phyloP scores from a whole-genome alignment of 768 basidiomycete genomes.

The Suillus subaureus region DNA sequence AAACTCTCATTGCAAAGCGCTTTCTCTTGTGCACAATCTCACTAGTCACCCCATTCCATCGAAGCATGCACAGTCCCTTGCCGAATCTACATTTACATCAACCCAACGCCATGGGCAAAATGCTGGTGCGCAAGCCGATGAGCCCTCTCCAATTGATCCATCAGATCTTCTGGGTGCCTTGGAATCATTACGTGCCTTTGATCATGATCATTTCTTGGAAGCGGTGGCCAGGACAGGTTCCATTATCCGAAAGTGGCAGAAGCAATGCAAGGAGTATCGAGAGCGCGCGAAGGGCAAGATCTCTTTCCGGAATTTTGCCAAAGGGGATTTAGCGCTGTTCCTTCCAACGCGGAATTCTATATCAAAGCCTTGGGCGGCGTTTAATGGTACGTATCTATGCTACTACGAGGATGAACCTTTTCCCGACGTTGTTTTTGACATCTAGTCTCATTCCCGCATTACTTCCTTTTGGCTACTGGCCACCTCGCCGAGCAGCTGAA shows the following conservation, averaged over 20 bases:
- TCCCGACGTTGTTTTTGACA: conserved; percentile 34
- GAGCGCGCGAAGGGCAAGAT: conserved; percentile 97
- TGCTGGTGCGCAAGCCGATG: conserved; percentile 54
- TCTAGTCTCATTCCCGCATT: conserved; percentile 93
- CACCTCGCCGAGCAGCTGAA: conserved; percentile 88
- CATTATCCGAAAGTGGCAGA: conserved; percentile 95
- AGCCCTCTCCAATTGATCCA: conserved; percentile 77
- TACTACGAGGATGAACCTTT: conserved; percentile 3
- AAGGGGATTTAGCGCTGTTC: conserved; percentile 94
- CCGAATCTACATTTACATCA: conserved; percentile 52
- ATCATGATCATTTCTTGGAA: conserved; percentile 85
- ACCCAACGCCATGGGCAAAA: conserved; percentile 41
- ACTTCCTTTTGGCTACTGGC: conserved; percentile 89
- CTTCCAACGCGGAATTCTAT: conserved; percentile 94
- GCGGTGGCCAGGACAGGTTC: conserved; percentile 80
- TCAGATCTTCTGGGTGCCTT: conserved; percentile 72
- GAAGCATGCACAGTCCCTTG: conserved; percentile 45
- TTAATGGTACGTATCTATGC: conserved; percentile 71
- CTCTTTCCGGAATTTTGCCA: conserved; percentile 92
- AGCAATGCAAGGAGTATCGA: conserved; percentile 93
- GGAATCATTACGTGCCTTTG: conserved; percentile 71
- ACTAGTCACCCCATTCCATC: conserved; percentile 51
- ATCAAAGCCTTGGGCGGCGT: conserved; percentile 96
- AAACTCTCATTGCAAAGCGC: conserved; percentile 72
- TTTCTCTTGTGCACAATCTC: conserved; percentile 63